Conservation (phyloP, 441 rosid genomes). For the Dalechampia spathulata region DNA sequence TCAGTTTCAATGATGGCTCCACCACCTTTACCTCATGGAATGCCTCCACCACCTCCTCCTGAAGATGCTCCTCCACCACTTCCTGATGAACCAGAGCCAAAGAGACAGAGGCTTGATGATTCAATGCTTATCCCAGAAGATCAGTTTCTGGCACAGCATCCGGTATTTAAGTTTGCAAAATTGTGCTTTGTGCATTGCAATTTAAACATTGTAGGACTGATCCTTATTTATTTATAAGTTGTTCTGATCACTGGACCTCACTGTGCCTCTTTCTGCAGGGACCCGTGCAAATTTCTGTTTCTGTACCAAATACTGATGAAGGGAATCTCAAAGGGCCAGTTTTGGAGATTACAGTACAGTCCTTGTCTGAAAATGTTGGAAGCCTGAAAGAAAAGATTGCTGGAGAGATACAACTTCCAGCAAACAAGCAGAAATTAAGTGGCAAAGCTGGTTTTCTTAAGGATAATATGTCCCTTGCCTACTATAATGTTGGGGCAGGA, state of each 20-base stretch:
- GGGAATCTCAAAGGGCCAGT: slow-evolving; percentile 78
- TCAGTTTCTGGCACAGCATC: slow-evolving; percentile 82
- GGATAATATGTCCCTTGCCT: slow-evolving; percentile 92
- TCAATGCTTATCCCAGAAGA: slow-evolving; percentile 74
- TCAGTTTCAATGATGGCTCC: slow-evolving; percentile 61
- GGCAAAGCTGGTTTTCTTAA: slow-evolving; percentile 94
- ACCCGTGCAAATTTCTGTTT: slow-evolving; percentile 49
- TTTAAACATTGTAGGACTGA: too few relatives aligned
- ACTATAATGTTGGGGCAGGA: slow-evolving; percentile 76
- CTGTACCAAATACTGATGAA: slow-evolving; percentile 78
- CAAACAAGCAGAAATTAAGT: slow-evolving; percentile 96
- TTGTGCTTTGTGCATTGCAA: too few relatives aligned
- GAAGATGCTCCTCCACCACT: slow-evolving; percentile 97
- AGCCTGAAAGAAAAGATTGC: slow-evolving; percentile 98
- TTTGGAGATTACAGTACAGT: slow-evolving; percentile 73
- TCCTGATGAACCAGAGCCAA: slow-evolving; percentile 94
- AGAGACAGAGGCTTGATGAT: slow-evolving; percentile 86
- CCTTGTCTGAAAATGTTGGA: slow-evolving; percentile 74
- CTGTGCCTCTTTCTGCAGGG: slow-evolving; percentile 48
- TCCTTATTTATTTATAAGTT: neutral
- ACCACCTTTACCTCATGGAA: slow-evolving; percentile 68
- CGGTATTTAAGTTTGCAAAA: slow-evolving; percentile 29
- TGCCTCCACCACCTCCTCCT: slow-evolving; percentile 94
- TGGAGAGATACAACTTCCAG: slow-evolving; percentile 86
- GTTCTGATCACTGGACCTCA: neutral